Evolutionary conservation across 2,329 filamentous ascomycete genomes (phyloP), one percentile per base, ranked within the genome.

Genomic region (Claviceps fusiformis): DNA sequence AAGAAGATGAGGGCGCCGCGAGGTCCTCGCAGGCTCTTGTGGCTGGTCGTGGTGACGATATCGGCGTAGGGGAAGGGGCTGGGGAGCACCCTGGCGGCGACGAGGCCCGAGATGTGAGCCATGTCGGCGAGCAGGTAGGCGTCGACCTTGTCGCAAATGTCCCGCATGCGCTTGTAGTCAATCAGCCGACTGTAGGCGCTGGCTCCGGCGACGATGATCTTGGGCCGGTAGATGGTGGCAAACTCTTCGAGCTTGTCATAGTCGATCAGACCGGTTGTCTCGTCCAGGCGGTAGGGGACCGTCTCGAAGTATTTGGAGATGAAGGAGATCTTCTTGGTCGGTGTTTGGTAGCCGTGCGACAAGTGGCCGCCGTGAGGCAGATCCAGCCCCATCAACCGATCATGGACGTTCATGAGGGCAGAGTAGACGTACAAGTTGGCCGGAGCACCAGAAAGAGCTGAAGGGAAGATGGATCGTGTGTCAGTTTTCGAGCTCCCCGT

Each of bases 271-370:
- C 93, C 93, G 6, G 92, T 97, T 59, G 84, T 78, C 67, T 95
- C 87, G 74, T 96, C 83, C 54, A 97, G 80, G 57, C 89, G 85
- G 77, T 98, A 98, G 5, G 93, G 93, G 59, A 98, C 76, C 41
- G 93, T 98, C 76, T 98, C 93, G 70, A 98, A 98, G 76, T 98
- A 98, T 69, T 95, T 97, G 56, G 92, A 97, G 61, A 98, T 85
- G 65, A 91, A 90, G n/a, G 92, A 97, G 69, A 98, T 97, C 80
- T 91, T 92, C 72, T 86, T 89, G 54, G 85, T 85, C 3, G 93
- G 89, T 24, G 89, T 97, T 73, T 98, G 93, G 73, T 98, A 98
- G 59, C 93, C 93, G 73, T 98, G 93, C 50, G 88, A 95, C 64
- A 98, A 76, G 72, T 98, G 93, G 58, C 93, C 93, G 61, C 93